Percentiles rank a stretch among this genome's conserved stretches.
phyloP scores from a whole-genome alignment of 257 asterid genomes.

The Scutellaria galericulata region DNA sequence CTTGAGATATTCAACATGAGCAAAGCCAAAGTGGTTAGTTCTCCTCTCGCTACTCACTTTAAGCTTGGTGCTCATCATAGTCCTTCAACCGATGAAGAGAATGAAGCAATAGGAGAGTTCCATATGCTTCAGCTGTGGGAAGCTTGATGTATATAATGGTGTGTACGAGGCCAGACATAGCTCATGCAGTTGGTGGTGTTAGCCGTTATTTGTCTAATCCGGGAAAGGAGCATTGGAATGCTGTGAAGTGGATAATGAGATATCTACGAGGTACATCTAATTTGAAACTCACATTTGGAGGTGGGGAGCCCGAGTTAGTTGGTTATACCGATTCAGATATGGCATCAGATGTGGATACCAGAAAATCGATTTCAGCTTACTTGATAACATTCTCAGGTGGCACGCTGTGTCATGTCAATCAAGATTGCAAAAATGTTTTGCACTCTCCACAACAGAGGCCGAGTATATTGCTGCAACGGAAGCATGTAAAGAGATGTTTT shows the following conservation, averaged over 20 bases:
- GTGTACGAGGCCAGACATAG: not conserved
- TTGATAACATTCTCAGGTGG: not conserved
- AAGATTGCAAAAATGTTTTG: not conserved
- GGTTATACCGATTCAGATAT: not conserved
- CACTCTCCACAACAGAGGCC: not conserved
- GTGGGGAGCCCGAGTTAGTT: not conserved
- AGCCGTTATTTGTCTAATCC: too few relatives aligned
- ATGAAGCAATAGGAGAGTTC: not conserved
- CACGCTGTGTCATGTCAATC: not conserved
- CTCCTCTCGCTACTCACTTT: too few relatives aligned
- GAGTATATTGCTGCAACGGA: not conserved
- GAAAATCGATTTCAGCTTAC: not conserved
- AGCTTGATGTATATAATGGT: slow-evolving; percentile 17
- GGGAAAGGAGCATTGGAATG: not conserved
- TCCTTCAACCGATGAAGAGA: not conserved
- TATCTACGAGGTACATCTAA: not conserved
- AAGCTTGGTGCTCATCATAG: too few relatives aligned
- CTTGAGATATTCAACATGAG: too few relatives aligned
- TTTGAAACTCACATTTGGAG: not conserved
- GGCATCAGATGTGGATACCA: not conserved
- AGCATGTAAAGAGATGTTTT: not conserved
- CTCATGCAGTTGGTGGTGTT: not conserved
- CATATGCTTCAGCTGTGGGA: not conserved
- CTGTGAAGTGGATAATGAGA: not conserved
- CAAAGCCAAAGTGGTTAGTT: too few relatives aligned